Percentiles rank a stretch among this genome's conserved stretches.
Conservation (phyloP, 169 alveolate species). For the Theileria luwenshuni region DNA sequence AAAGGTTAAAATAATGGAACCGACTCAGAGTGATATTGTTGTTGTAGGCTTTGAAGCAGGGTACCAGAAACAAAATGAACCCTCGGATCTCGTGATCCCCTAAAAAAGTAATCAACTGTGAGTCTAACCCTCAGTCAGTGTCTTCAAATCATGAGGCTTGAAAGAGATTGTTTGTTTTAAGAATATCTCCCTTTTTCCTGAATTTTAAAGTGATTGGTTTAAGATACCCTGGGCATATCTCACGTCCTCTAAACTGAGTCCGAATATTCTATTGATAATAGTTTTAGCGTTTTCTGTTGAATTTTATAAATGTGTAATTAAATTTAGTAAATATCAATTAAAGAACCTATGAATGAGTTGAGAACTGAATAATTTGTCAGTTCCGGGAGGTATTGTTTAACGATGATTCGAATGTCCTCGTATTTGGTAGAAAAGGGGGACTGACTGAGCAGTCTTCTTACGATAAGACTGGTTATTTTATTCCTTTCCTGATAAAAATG, state of each 20-base stretch:
- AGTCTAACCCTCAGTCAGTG: slow-evolving; percentile 35
- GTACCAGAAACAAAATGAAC: slow-evolving; percentile 42
- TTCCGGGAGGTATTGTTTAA: slow-evolving; percentile 31
- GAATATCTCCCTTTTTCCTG: slow-evolving; percentile 57
- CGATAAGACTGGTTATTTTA: slow-evolving; percentile 29
- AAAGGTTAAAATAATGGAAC: neutral
- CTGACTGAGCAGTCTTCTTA: slow-evolving; percentile 43
- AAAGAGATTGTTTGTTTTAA: slow-evolving; percentile 63
- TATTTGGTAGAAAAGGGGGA: slow-evolving; percentile 58
- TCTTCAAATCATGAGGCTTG: slow-evolving; percentile 56
- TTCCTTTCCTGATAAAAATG: slow-evolving; percentile 29
- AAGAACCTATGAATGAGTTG: neutral
- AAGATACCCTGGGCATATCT: slow-evolving; percentile 27
- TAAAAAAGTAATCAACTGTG: neutral
- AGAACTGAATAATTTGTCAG: slow-evolving; percentile 13
- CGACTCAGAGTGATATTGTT: slow-evolving; percentile 41
- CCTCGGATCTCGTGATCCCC: slow-evolving; percentile 71
- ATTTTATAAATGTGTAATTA: neutral
- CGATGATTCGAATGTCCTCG: slow-evolving; percentile 51
- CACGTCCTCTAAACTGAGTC: slow-evolving; percentile 52
- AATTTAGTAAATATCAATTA: neutral
- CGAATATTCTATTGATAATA: slow-evolving; percentile 22
- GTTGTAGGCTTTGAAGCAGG: slow-evolving; percentile 58
- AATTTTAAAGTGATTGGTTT: neutral
- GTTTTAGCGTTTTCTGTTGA: slow-evolving; percentile 50